Evolutionary conservation across 768 basidiomycete genomes (phyloP), one percentile per base, ranked within the genome.

Genomic region (Mycena rosella): DNA sequence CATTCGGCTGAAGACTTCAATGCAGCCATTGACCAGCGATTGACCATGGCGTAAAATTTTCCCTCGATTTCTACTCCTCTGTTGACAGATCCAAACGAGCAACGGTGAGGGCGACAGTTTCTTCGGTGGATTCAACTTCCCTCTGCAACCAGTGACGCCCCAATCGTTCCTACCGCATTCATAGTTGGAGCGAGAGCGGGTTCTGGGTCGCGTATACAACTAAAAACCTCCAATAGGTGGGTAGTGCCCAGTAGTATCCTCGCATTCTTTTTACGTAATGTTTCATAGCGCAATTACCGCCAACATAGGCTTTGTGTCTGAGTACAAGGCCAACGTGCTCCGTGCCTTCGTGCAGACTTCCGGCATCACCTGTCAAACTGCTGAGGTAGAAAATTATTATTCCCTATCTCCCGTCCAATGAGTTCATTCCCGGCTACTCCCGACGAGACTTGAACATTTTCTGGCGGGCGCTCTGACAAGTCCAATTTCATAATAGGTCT

Each of bases 181-280:
- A 69, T 69, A 63, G 58, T 56, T 14, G 68, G 63, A 0, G 59
- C 49, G 26, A 8, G 22, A n/a, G 8, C 32, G 3, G 63, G 68
- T 2, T 56, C 58, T 10, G 63, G 65, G 42, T 54, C 63, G 45
- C 53, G 30, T 13, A 48, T 65, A 20, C 38, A 61, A 2, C 24
- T 69, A 24, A 47, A 40, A n/a, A 69, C 68, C 5, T 69, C 68
- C 1, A 65, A 69, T 30, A 63, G 59, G 68, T 65, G 10, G 2
- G 68, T 58, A n/a, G n/a, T n/a, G n/a, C n/a, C n/a, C n/a, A 27
- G 8, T 36, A 24, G n/a, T n/a, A n/a, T n/a, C n/a, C n/a, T n/a
- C n/a, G n/a, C n/a, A n/a, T n/a, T n/a, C n/a, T n/a, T n/a, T n/a
- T n/a, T n/a, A n/a, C n/a, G n/a, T 34, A 11, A 18, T 38, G 18